Percentiles rank a stretch among this genome's conserved stretches.
Conservation (phyloP, 768 basidiomycete species). For the Russula lepida region DNA sequence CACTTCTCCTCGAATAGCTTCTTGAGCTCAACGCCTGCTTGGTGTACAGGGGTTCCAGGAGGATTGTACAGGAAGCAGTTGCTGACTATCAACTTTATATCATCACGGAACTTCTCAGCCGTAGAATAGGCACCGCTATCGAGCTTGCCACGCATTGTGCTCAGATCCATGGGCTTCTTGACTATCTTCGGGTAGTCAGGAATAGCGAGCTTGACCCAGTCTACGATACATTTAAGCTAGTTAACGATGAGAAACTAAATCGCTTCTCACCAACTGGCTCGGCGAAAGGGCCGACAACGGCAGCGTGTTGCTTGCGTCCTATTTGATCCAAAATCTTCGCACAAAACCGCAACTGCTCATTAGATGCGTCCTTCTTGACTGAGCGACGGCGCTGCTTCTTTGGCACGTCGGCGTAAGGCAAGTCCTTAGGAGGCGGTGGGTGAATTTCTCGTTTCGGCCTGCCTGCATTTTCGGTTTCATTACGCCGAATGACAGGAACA, state of each 20-base stretch:
- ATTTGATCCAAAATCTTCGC: slow-evolving; percentile 65
- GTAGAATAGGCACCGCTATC: slow-evolving; percentile 66
- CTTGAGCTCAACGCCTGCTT: slow-evolving; percentile 79
- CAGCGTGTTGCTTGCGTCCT: slow-evolving; percentile 67
- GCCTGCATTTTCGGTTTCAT: slow-evolving; percentile 48
- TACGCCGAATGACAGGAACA: slow-evolving; percentile 75
- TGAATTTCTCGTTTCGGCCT: slow-evolving; percentile 99
- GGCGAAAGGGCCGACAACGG: slow-evolving; percentile 76
- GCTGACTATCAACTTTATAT: slow-evolving; percentile 90
- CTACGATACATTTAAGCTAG: slow-evolving; percentile 32
- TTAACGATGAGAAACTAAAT: not conserved
- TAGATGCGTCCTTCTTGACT: slow-evolving; percentile 52
- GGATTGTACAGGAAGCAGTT: slow-evolving; percentile 95
- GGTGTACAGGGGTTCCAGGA: slow-evolving; percentile 75
- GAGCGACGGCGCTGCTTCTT: slow-evolving; percentile 62
- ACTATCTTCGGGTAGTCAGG: slow-evolving; percentile 82
- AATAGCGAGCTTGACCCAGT: slow-evolving; percentile 68
- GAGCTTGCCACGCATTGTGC: slow-evolving; percentile 81
- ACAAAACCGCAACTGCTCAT: slow-evolving; percentile 84
- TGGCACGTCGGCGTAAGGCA: slow-evolving; percentile 71
- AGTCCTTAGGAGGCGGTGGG: slow-evolving; percentile 87
- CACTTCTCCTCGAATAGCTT: slow-evolving; percentile 90
- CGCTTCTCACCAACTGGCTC: slow-evolving; percentile 79
- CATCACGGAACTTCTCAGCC: slow-evolving; percentile 77
- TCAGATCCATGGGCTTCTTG: slow-evolving; percentile 93